These are phyloP conservation scores for Aspergillus fructus DNA, from an alignment of 2,329 filamentous ascomycete species.

Conservation along the genomic window DNA sequence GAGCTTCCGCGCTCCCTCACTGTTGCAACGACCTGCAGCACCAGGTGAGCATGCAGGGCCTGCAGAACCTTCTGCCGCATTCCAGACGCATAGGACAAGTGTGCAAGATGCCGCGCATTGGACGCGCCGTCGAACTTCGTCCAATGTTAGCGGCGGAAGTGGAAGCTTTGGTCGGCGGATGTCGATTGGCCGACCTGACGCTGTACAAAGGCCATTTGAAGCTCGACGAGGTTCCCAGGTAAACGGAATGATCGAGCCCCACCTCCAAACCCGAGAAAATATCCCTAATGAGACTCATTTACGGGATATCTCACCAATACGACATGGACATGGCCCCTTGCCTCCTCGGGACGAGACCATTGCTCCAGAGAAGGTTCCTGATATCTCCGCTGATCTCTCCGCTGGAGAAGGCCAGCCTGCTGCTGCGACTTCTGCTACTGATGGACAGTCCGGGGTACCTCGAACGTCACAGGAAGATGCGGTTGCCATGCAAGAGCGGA, in stretches of 20 bases:
- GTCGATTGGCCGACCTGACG: conserved; percentile 53
- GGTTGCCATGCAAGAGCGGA: conserved; percentile 56
- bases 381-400: conserved; percentile 19
- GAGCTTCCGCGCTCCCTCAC: conserved; percentile 68
- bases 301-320: conserved; percentile 24
- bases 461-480: conserved; percentile 37
- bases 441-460: conserved; percentile 18
- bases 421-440: conserved; percentile 12
- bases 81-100: conserved; percentile 73
- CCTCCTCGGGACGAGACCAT: conserved; percentile 29
- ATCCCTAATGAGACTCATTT: conserved; percentile 22
- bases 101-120: conserved; percentile 65
- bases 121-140: conserved; percentile 78
- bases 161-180: conserved; percentile 66
- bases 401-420: conserved; percentile 20
- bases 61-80: conserved; percentile 80
- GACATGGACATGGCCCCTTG: conserved; percentile 28
- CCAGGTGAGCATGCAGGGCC: conserved; percentile 63
- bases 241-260: conserved; percentile 35
- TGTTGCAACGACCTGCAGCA: conserved; percentile 72
- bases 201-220: conserved; percentile 40
- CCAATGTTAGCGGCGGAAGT: conserved; percentile 86
- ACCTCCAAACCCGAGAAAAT: conserved; percentile 28
- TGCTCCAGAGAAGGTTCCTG: conserved; percentile 28
- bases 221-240: conserved; percentile 39